Base-by-base conservation (phyloP, 73 alveolate species). In the Paramecium sonneborni region DNA sequence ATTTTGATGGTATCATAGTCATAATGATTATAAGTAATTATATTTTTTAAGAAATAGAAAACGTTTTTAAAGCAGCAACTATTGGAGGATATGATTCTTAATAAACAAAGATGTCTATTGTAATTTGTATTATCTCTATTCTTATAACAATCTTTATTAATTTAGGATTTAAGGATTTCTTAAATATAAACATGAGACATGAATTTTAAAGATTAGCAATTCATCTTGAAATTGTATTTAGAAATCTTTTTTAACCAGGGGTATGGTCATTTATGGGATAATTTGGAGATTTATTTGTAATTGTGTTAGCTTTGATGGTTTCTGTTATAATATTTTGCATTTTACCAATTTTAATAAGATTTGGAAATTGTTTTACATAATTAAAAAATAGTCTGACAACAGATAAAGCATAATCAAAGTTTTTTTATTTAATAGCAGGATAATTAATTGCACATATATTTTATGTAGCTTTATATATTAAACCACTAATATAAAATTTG, bases 341-440 rank as follows among this genome's bases (percentile, higher is more conserved):
- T 4, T 34, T 72, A 18, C 86, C 86, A 72, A 72, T 72, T 38
- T 37, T 72, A 34, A 72, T 72, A 5, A 30, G 86, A 72, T 72
- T 72, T 72, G 86, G 86, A 34, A 72, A 72, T 72, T 72, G 86
- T 72, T 72, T 72, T 32, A 72, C 58, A 32, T 58, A 72, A 72
- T 35, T 38, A 21, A 72, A 72, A 10, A 72, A 72, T 37, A 38
- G 26, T 6, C 3, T 72, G 11, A 32, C 86, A 1, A 72, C 55
- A 34, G 32, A 72, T 28, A 41, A 38, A 72, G 32, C 55, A 72
- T 21, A 72, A 15, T 3, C 10, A 6, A 72, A 72, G 20, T 72
- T 72, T 14, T 72, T 72, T 35, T 32, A 38, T 38, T 72, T 72
- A 21, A 35, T 72, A 4, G 57, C 57, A 32, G 86, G 57, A 15